Evolutionary conservation across 2,329 filamentous ascomycete genomes (phyloP), one percentile per base, ranked within the genome.

Genomic region (Fusarium siculi): DNA sequence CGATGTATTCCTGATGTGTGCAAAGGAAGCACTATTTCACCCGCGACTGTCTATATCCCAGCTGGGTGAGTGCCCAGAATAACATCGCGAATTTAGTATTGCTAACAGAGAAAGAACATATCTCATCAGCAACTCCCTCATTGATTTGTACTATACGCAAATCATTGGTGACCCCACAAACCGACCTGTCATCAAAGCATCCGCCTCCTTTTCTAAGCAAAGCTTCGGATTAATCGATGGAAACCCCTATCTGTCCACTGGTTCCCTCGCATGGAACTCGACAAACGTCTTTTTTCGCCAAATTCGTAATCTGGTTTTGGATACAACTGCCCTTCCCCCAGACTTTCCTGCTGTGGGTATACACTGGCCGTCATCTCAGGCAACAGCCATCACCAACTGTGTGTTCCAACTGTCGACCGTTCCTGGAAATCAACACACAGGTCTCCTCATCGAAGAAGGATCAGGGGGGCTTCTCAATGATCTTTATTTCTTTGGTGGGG

Each of bases 131-230:
- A 87, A 85, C 71, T 92, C 93, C 10, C 90, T 96, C 67, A 82
- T 93, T 46, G 90, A 93, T 79, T 91, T 91, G 82, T 96, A 95
- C 83, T 94, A 94, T 79, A 95, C 93, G 3, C 92, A 94, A 80
- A 86, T 96, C 69, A 87, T 95, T 36, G 93, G 93, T 44, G 92
- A 95, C 80, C 89, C 92, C 15, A 85, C 84, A 25, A 80, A 87
- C 70, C 85, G 87, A 63, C 84, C 92, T 10, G 84, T 86, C 7
- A 84, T 92, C 60, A 87, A 87, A 74, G 89, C 89, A 5, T 82
- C 85, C 2, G 68, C 85, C 1, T 81, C 79, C 42, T 92, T 92
- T 74, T 74, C 76, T 14, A 74, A 76, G 15, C 64, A 75, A 21
- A 84, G 79, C 36, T 81, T 85, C 23, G 85, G 84, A 9, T 79